A percentile compares a stretch with the other conserved stretches of the same genome.
Evolutionary conservation across 352 stramenopile species (phyloP).

Genomic region (Pythium periplocum): DNA sequence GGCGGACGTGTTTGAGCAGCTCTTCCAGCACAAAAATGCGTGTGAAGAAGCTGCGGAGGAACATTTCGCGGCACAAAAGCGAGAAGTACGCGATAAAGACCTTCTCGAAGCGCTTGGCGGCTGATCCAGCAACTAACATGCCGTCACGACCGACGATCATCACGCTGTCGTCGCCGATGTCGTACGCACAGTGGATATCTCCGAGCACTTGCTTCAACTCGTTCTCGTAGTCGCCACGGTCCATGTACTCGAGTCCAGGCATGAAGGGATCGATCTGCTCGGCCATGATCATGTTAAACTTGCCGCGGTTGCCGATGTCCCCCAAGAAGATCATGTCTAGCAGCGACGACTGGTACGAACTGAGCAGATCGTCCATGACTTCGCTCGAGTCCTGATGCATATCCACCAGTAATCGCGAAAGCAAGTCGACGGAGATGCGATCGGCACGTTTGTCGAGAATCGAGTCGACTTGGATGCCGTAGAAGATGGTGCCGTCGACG

Average conservation of each 20-base stretch:
- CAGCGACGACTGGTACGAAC: conserved; percentile 90
- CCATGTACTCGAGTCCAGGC: conserved; percentile 95
- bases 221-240: conserved; percentile 96
- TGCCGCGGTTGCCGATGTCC: conserved; percentile 90
- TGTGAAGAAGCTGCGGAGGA: conserved; percentile 95
- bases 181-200: conserved; percentile 91
- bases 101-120: conserved; percentile 91
- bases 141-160: conserved; percentile 93
- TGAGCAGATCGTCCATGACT: conserved; percentile 93
- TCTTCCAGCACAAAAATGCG: conserved; percentile 94
- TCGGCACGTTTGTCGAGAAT: conserved; percentile 94
- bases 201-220: conserved; percentile 94
- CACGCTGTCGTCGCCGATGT: conserved; percentile 94
- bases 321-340: conserved; percentile 93
- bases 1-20: conserved; percentile 89
- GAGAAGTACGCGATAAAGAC: conserved; percentile 93
- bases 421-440: conserved; percentile 93
- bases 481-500: conserved; percentile 65
- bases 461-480: conserved; percentile 86
- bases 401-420: conserved; percentile 92
- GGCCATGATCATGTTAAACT: conserved; percentile 96
- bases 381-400: conserved; percentile 91
- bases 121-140: conserved; percentile 90
- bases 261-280: conserved; percentile 96
- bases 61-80: conserved; percentile 94